Evolutionary conservation across 495 filamentous ascomycete genomes (phyloP).

Genomic region (Haplographium delicatum): DNA sequence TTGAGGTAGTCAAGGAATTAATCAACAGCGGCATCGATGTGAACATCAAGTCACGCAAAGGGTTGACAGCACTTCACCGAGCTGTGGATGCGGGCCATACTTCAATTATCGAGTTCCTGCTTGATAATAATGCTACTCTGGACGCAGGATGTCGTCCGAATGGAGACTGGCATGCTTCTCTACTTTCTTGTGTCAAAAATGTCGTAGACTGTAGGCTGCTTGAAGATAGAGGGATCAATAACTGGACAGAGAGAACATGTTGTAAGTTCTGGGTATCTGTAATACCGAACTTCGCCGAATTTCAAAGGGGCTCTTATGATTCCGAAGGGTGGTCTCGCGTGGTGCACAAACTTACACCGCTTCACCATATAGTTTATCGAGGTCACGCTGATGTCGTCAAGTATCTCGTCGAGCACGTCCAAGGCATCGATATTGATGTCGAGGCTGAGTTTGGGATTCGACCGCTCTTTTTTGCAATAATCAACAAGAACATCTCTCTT

Average conservation of each 20-base stretch:
- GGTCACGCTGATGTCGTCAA: not conserved
- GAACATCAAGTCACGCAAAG: not conserved
- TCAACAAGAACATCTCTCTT: not conserved
- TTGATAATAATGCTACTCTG: not conserved
- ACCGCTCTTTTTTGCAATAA: not conserved
- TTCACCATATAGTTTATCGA: not conserved
- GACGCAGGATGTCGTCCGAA: not conserved
- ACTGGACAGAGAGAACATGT: not conserved
- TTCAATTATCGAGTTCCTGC: not conserved
- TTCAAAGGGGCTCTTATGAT: too few species aligned
- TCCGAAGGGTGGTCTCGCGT: not conserved
- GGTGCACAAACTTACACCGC: not conserved
- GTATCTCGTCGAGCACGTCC: not conserved
- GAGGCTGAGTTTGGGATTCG: not conserved
- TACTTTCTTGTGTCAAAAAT: not conserved
- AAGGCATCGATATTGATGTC: not conserved
- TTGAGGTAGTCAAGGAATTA: not conserved
- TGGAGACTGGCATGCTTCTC: not conserved
- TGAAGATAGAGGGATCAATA: not conserved
- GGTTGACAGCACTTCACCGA: not conserved
- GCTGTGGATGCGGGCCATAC: not conserved
- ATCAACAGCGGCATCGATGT: not conserved
- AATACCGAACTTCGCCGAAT: not conserved
- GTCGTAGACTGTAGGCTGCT: not conserved
- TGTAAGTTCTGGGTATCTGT: not conserved